Base-by-base conservation (phyloP, 1,139 yeast species). In the Kurtzmaniella natalensis region DNA sequence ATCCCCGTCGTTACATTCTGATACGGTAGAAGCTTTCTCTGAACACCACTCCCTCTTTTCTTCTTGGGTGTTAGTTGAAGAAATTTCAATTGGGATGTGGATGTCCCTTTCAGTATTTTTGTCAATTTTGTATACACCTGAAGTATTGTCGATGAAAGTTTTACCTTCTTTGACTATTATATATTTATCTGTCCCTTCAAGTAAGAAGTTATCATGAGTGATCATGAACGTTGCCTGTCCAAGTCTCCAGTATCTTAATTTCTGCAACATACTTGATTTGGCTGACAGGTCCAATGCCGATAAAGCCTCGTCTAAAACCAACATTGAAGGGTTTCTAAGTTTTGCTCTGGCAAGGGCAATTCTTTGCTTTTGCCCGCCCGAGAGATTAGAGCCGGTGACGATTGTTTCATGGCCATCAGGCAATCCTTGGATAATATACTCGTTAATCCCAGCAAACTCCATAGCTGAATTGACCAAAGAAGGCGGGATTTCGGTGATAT, bases 311-410 rank as follows among this genome's bases (percentile, higher is more conserved):
- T 92, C 98, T 19, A 88, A 61, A 9, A 92, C 72, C 39, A 92
- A 60, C 3, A 92, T 70, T 0, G 89, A 83, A 0, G 94, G 58
- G 47, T 89, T 72, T 40, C 87, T 66, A 4, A 88, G 45, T 41
- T 68, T 70, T 0, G 96, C 96, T 38, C 96, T 70, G 0, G 96
- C 96, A 19, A 92, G 52, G 0, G 92, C 82, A 3, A 92, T 64
- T 38, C 89, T 62, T 56, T 92, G 98, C 36, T 71, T 74, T 53
- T 92, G 96, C 0, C 98, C 98, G 3, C 97, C 97, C 43, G 96
- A 87, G n/a, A 92, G 60, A 2, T 76, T 74, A 2, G 61, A 60
- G 0, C 57, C 51, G 0, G 79, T 76, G 3, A 84, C 47, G 2
- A 53, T 42, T 0, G 86, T 72, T 18, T 81, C 66, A 3, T 76